A percentile compares a stretch with the other conserved stretches of the same genome.
Conservation (phyloP, 2,329 filamentous ascomycete species). For the Cordyceps cateniannulata region DNA sequence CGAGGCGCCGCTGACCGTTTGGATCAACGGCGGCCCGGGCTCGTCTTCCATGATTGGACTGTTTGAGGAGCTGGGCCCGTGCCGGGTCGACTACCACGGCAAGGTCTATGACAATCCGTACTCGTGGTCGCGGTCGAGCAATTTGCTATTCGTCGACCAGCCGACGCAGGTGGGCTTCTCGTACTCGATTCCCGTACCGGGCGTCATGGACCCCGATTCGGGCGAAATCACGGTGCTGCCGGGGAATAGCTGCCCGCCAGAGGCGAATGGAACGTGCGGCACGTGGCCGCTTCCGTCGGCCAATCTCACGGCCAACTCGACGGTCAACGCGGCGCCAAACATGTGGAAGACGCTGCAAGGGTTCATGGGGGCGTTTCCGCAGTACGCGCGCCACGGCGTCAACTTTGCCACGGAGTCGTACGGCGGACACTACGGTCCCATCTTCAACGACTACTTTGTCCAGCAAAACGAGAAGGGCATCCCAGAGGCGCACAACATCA, state of each 20-base stretch:
- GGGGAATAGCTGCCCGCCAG: conserved; percentile 24
- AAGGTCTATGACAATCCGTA: conserved; percentile 51
- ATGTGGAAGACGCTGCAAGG: conserved; percentile 61
- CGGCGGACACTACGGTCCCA: conserved; percentile 62
- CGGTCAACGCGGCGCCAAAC: conserved; percentile 32
- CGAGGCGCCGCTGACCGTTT: conserved; percentile 39
- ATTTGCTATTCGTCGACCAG: conserved; percentile 51
- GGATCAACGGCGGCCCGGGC: conserved; percentile 55
- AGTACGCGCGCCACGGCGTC: conserved; percentile 48
- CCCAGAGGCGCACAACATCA: conserved; percentile 33
- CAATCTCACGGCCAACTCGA: conserved; percentile 5
- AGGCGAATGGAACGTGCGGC: conserved; percentile 30
- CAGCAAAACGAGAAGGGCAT: conserved; percentile 51
- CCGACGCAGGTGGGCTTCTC: conserved; percentile 64
- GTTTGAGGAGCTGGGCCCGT: conserved; percentile 21
- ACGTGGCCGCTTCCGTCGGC: conserved; percentile 16
- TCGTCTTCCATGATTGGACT: conserved; percentile 23
- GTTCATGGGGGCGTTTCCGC: conserved; percentile 51
- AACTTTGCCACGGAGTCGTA: conserved; percentile 64
- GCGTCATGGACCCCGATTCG: not conserved
- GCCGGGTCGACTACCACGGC: conserved; percentile 39
- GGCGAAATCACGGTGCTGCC: not conserved
- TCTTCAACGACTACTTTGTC: conserved; percentile 52
- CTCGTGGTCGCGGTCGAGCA: conserved; percentile 53
- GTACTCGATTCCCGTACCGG: conserved; percentile 52